Percentiles rank a stretch among this genome's conserved stretches.
phyloP scores from a whole-genome alignment of 2,329 filamentous ascomycete species.

The Exutisphaerella laricina region DNA sequence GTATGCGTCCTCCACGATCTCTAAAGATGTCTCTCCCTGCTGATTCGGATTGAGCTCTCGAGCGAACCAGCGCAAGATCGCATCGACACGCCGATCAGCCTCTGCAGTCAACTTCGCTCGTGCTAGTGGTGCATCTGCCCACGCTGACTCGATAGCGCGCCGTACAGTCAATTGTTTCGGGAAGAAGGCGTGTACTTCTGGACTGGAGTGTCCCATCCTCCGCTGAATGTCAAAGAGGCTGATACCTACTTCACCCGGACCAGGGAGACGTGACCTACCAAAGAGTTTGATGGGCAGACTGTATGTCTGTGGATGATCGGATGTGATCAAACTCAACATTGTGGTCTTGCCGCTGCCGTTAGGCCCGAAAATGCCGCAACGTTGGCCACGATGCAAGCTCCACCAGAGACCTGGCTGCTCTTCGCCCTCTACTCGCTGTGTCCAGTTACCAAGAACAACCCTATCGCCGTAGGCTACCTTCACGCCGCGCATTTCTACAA shows the following conservation, averaged over 20 bases:
- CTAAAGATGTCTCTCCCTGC: conserved; percentile 10
- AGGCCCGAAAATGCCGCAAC: conserved; percentile 88
- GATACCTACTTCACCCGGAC: conserved; percentile 64
- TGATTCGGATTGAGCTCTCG: conserved; percentile 61
- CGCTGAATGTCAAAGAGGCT: conserved; percentile 90
- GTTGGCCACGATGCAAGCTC: conserved; percentile 74
- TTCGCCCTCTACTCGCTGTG: conserved; percentile 50
- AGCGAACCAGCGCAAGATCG: conserved; percentile 70
- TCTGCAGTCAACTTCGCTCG: conserved; percentile 58
- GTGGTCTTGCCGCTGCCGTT: conserved; percentile 97
- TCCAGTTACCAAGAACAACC: conserved; percentile 75
- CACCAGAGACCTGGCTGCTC: conserved; percentile 62
- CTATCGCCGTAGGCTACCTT: conserved; percentile 74
- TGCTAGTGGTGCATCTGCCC: conserved; percentile 78
- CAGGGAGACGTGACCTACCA: conserved; percentile 71
- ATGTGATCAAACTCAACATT: conserved; percentile 83
- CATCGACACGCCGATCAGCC: conserved; percentile 58
- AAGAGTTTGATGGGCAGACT: conserved; percentile 83
- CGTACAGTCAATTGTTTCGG: conserved; percentile 69
- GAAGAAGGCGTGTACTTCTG: conserved; percentile 91
- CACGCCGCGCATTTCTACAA: conserved; percentile 85
- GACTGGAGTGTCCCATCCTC: conserved; percentile 86
- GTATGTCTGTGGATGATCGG: conserved; percentile 93
- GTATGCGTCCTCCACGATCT: conserved; percentile 3
- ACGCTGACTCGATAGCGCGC: conserved; percentile 75